Evolutionary conservation across 2,329 filamentous ascomycete genomes (phyloP), one percentile per base, ranked within the genome.

Genomic region (Hymenoscyphus fructigenus): DNA sequence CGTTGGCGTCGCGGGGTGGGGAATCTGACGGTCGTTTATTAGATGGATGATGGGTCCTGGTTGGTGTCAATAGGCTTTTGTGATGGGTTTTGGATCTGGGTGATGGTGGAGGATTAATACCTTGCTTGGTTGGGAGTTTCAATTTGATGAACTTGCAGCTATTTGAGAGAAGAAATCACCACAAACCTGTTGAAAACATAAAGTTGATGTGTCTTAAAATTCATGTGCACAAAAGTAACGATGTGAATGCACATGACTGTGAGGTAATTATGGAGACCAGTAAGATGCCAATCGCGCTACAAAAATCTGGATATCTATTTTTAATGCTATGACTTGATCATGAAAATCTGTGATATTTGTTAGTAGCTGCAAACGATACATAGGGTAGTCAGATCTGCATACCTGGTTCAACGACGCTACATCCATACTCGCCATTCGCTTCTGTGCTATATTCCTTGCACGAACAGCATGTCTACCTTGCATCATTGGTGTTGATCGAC

Each of bases 381-480:
- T 62, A 55, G 47, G 36, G 69, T 34, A 41, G 20, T 57, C n/a
- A 14, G 9, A 17, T 23, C 12, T 38, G 73, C 81, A 77, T 79
- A 93, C 91, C 87, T 97, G 93, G 76, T 93, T 94, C 74, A 98
- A 79, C 15, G 93, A 91, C 74, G 90, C 88, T 59, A 88, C 84
- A 76, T 97, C 91, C 80, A 92, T 85, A 65, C 93, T 85, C 2
- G 93, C 93, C 80, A 89, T 86, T 72, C 88, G 88, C 82, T 98
- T 98, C 72, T 95, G 91, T 64, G 90, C 90, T 73, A 98, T 97
- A 77, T 93, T 92, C 66, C 92, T 85, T 70, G 91, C 88, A 68
- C 94, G 83, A 57, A 93, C 87, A 62, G 90, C 85, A 75, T 93
- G 91, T 68, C 92, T 85, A 59, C 84, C 79, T 76, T 78, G 78